Base-by-base conservation (phyloP, 805 yeast genomes). In the Cyberlindnera misumaiensis region DNA sequence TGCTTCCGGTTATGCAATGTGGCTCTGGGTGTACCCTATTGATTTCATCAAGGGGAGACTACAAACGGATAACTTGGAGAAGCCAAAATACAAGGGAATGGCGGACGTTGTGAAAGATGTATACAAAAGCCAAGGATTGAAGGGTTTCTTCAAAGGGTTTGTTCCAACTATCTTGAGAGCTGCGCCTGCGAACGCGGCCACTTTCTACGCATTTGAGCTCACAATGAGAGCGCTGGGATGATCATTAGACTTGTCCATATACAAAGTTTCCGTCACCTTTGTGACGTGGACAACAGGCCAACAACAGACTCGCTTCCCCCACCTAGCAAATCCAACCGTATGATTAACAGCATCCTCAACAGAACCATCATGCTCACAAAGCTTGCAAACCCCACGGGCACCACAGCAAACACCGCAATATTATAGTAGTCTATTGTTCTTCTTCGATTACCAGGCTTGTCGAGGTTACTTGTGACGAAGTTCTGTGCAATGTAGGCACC, bases 121-220 rank as follows among this genome's bases (percentile, higher is more conserved):
- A 16, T 70, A 58, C 53, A 60, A 58, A 35, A 67, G 70, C n/a
- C 67, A 70, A 37, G 97, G 97, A 20, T 41, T 77, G 18, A 68
- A 68, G 45, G 95, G 95, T 0, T 83, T 93, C 55, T 84, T 85
- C 64, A 81, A 81, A 63, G 99, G 99, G 2, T 89, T 94, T 57
- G 62, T 77, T 14, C 97, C 98, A 28, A 89, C 97, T 0, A 76
- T 93, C 46, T 66, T 93, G 47, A 82, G 99, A 64, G 97, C 99
- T 35, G 95, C 96, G 3, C 98, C 98, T 1, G 98, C 94, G 4
- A 94, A 93, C 58, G 99, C 96, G 30, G 95, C 94, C 24, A 94
- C 98, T 0, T 93, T 93, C 64, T 82, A 87, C 32, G 88, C 94
- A 3, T 93, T 93, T 59, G 99, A 93, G 62, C 63, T 83, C 36